Conservation (phyloP, 169 alveolate genomes). For the Plasmodium cynomolgi region DNA sequence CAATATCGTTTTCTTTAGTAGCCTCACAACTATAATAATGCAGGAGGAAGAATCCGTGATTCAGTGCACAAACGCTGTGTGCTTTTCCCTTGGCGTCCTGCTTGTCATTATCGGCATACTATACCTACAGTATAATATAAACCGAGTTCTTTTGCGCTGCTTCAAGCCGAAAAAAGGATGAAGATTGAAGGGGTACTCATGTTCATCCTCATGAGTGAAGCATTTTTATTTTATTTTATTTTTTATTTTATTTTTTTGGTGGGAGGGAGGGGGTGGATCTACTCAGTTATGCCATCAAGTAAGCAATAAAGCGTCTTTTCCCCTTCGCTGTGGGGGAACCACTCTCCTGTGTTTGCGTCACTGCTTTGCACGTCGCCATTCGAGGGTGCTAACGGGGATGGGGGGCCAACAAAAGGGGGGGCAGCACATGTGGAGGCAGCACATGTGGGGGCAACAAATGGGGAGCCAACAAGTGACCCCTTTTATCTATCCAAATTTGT, state of each 20-base stretch:
- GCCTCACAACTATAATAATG: slow-evolving; percentile 56
- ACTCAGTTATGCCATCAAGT: not conserved
- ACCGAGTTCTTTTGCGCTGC: not conserved
- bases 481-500: not conserved
- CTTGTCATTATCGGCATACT: slow-evolving; percentile 50
- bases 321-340: not conserved
- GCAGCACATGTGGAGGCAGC: not conserved
- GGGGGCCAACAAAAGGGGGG: not conserved
- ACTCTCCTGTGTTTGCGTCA: not conserved
- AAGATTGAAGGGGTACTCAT: not conserved
- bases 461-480: too few relatives aligned
- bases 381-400: not conserved
- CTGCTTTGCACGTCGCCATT: not conserved
- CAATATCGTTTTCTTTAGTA: slow-evolving; percentile 39
- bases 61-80: not conserved
- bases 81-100: slow-evolving; percentile 34
- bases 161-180: not conserved
- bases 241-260: too few relatives aligned
- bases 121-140: slow-evolving; percentile 58
- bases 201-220: not conserved
- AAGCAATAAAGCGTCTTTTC: not conserved
- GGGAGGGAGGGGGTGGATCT: not conserved
- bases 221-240: too few relatives aligned
- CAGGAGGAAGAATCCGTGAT: slow-evolving; percentile 5
- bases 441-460: not conserved